These are phyloP conservation scores for Xylaria bambusicola DNA, from an alignment of 495 filamentous ascomycete species.

Conservation along the genomic window DNA sequence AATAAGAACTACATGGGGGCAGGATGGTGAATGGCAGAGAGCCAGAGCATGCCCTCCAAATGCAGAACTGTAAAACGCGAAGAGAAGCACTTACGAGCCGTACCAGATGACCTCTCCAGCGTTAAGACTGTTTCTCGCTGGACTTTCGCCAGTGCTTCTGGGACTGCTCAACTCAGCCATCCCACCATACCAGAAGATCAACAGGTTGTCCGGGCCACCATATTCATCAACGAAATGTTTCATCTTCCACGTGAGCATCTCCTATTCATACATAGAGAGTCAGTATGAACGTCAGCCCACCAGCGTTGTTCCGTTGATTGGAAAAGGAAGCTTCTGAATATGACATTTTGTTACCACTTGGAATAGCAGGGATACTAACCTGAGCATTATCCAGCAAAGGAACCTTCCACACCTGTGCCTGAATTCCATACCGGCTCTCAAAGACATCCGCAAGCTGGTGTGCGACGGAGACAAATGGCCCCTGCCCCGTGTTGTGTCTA, in stretches of 20 bases:
- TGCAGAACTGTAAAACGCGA: not conserved
- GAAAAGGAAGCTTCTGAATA: no score
- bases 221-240: constrained; percentile 12
- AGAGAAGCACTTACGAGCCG: constrained; percentile 10
- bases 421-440: constrained; percentile 8
- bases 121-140: not conserved
- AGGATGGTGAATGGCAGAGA: not conserved
- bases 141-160: not conserved
- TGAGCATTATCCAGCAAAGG: constrained; percentile 1
- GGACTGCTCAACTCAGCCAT: constrained; percentile 9
- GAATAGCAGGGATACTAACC: no score
- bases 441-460: constrained; percentile 11
- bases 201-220: constrained; percentile 4
- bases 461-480: constrained; percentile 13
- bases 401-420: constrained; percentile 11
- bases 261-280: not conserved
- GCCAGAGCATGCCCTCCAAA: not conserved
- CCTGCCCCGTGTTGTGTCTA: not conserved
- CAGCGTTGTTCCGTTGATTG: no score
- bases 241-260: constrained; percentile 10
- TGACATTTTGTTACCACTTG: no score
- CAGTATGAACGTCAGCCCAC: no score
- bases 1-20: no score
- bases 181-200: constrained; percentile 20
- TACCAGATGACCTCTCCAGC: constrained; percentile 12